phyloP scores from a whole-genome alignment of 371 early-diverging fungal species.

The Chytridium lagenaria region DNA sequence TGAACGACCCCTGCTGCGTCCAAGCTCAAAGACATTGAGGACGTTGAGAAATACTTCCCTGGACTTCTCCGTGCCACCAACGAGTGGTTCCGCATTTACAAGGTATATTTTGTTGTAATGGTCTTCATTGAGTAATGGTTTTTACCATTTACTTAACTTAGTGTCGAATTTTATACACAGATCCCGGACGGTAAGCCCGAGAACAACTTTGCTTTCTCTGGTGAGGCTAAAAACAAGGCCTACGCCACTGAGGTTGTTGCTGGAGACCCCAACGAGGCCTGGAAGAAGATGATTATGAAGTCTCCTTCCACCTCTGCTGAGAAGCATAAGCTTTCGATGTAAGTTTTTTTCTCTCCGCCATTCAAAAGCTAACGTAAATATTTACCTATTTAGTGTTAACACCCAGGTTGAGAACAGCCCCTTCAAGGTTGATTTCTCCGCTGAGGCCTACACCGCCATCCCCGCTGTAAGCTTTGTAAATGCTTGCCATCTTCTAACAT shows the following conservation, averaged over 20 bases:
- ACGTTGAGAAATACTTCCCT: slow-evolving; percentile 94
- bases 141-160: no score
- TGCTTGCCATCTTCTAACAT: background rate
- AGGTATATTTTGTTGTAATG: background rate
- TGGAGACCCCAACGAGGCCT: slow-evolving; percentile 95
- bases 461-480: slow-evolving; percentile 64
- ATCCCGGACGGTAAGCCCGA: slow-evolving; percentile 99
- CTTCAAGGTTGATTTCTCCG: slow-evolving; percentile 66
- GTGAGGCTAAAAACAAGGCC: slow-evolving; percentile 73
- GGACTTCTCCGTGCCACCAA: slow-evolving; percentile 94
- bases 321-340: slow-evolving; percentile 73
- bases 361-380: slow-evolving; percentile 8
- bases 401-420: slow-evolving; percentile 75
- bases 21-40: slow-evolving; percentile 96
- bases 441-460: slow-evolving; percentile 62
- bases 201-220: slow-evolving; percentile 98
- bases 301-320: slow-evolving; percentile 64
- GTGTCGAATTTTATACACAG: no score
- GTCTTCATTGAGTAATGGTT: background rate
- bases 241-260: slow-evolving; percentile 92
- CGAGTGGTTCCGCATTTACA: slow-evolving; percentile 99
- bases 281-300: slow-evolving; percentile 86
- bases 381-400: slow-evolving; percentile 68
- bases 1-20: slow-evolving; percentile 91
- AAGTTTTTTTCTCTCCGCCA: no score